Conservation (phyloP, 169 alveolate species). For the Amoebophrya sp. region DNA sequence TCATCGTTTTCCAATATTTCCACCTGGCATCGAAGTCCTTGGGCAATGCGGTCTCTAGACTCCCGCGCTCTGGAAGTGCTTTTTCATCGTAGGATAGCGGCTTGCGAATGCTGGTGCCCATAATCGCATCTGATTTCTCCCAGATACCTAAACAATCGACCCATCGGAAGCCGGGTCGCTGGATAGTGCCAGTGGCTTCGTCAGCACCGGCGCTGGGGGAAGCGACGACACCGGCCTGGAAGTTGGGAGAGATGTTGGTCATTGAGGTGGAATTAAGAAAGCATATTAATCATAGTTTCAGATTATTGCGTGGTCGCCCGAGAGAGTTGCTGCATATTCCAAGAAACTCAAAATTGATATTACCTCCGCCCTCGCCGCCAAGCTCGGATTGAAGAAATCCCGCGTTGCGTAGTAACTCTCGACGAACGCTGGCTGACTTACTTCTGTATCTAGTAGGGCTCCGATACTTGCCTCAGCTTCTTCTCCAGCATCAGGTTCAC, state of each 20-base stretch:
- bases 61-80: neutral
- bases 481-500: too few species aligned
- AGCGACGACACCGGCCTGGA: too few species aligned
- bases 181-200: too few species aligned
- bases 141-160: neutral
- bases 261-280: too few species aligned
- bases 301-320: too few species aligned
- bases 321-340: too few species aligned
- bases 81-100: neutral
- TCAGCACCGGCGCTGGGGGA: too few species aligned
- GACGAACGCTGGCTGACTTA: neutral
- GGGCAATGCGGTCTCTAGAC: neutral
- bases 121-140: neutral
- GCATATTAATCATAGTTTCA: too few species aligned
- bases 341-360: too few species aligned
- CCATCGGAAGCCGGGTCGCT: neutral
- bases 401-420: neutral
- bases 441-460: neutral
- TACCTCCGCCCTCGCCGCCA: too few species aligned
- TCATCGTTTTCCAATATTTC: neutral
- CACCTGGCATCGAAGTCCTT: neutral
- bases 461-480: too few species aligned
- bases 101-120: neutral
- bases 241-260: too few species aligned
- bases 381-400: neutral